Evolutionary conservation across 2,329 filamentous ascomycete species (phyloP).

Genomic region (Alternaria consortialis): DNA sequence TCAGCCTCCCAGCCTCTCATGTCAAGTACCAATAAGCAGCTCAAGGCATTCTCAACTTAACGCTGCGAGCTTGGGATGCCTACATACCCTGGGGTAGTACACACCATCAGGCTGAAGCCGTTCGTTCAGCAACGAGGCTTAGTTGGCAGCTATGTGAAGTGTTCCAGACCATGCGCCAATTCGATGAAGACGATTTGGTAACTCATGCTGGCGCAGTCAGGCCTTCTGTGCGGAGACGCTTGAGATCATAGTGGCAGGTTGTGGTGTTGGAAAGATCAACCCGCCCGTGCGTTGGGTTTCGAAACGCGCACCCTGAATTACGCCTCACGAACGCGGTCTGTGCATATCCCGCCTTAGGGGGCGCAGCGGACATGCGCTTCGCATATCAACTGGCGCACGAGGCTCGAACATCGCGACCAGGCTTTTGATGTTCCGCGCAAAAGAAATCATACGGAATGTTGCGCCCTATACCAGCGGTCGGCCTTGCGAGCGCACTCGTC

Average conservation of each 20-base stretch:
- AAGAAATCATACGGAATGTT: conserved; percentile 1
- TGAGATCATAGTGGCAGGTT: not conserved
- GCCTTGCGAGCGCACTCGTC: conserved; percentile 21
- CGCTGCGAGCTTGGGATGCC: not conserved
- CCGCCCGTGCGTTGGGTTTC: not conserved
- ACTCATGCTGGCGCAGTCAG: not conserved
- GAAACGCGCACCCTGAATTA: conserved; percentile 1
- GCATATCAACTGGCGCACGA: conserved; percentile 1
- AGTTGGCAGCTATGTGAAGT: not conserved
- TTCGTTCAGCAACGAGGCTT: not conserved
- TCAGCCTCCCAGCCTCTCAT: not conserved
- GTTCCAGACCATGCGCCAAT: not conserved
- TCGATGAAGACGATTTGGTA: not conserved
- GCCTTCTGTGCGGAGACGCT: not conserved
- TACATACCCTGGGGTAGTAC: not conserved
- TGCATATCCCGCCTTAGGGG: not conserved
- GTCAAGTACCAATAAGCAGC: not conserved
- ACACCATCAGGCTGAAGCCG: not conserved
- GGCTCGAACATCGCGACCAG: not conserved
- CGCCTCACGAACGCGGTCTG: not conserved
- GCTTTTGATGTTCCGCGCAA: conserved; percentile 1
- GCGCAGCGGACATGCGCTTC: conserved; percentile 6
- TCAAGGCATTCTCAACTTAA: not conserved
- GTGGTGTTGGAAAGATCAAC: not conserved
- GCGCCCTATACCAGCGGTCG: conserved; percentile 3